Base-by-base conservation (phyloP, 2,329 filamentous ascomycete genomes). In the Plenodomus biglobosus region DNA sequence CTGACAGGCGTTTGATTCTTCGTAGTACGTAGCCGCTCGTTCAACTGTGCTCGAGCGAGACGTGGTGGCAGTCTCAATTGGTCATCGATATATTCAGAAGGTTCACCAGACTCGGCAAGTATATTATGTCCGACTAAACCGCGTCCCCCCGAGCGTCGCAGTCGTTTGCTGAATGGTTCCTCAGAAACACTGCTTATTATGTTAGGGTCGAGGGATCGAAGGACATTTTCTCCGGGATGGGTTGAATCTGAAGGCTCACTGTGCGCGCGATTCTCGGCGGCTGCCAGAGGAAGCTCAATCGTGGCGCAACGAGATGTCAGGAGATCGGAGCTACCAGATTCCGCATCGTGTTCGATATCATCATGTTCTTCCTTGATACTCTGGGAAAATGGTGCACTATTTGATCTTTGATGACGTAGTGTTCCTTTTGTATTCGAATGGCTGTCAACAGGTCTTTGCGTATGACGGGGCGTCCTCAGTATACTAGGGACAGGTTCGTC, bases 401-500 rank as follows among this genome's bases (percentile, higher is more conserved):
- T 63, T 8, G 63, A 69, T 42, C 63, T 59, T 36, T 69, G 59
- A 30, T 62, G 55, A n/a, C 45, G 61, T 34, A 61, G 37, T 34
- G 40, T 51, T 13, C 56, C 56, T 2, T 50, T 52, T 0, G 30
- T 18, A n/a, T 52, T 50, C 3, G 55, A 46, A 27, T 59, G 50
- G n/a, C 45, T 50, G 2, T 41, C 46, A 15, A 42, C 37, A 4
- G 21, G 35, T 19, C 50, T 56, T 18, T 43, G 44, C 27, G 49
- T 21, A n/a, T 55, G 53, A 8, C 51, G 56, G 10, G 74, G 71
- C 5, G 72, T 75, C 11, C 55, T 46, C 13, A 67, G 53, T 11
- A 69, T 51, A 20, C 52, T 53, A 13, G 59, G 56, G 2, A 60
- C 60, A 6, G 72, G 48, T 15, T 69, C 68, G 50, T 78, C 76